Base-by-base conservation (phyloP, 805 yeast genomes). In the Pichia eremophila region DNA sequence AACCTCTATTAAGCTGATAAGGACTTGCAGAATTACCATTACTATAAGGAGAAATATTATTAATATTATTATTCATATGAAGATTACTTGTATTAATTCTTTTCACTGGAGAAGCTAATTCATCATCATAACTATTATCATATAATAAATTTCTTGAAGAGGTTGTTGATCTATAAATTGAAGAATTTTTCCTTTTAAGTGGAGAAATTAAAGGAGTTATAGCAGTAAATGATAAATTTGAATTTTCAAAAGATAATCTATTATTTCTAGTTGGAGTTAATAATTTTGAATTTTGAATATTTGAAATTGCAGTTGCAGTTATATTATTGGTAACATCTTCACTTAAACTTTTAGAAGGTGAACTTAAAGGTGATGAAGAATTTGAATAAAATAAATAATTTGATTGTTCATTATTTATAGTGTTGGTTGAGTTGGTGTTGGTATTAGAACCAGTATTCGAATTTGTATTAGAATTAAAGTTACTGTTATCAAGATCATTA, bases 21-120 rank as follows among this genome's bases (percentile, higher is more conserved):
- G 62, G 59, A 40, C 57, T 54, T 8, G 51, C 48, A 11, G 54
- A 50, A 15, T 57, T 49, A 34, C 36, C 36, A 34, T 22, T 22
- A 22, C 36, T 34, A 40, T 60, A 57, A 14, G 67, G 67, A 2
- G 67, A 62, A 11, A 65, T 62, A 11, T 63, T 63, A 22, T 22
- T 22, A 22, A 22, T 4, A 22, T 22, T 22, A 22, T 22, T 22
- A 22, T 22, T 22, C 6, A 22, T 4, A 5, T 22, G 25, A 7
- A 22, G 5, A 22, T 22, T 22, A 22, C 25, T 22, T 22, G 25
- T 22, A 22, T 59, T 58, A 11, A 54, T 45, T 37, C 59, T 53
- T 39, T 63, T 63, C 3, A 53, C 50, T 1, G 67, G 67, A 10
- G 67, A 63, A 4, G 57, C 50, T 27, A 46, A 50, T 1, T 54